A percentile compares a stretch with the other conserved stretches of the same genome.
Conservation (phyloP, 345 rosid genomes). For the sweet orange (Citrus sinensis) region DVS_A1.0 CM039164.1:5343001-5343500, state of each 20-base stretch:
- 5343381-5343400: neutral
- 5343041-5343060: neutral
- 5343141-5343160: neutral
- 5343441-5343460: constrained; percentile 61
- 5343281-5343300: neutral
- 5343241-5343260: neutral
- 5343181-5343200: neutral
- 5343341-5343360: neutral
- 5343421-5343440: constrained; percentile 70
- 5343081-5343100: neutral
- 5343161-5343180: neutral
- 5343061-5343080: neutral
- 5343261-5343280: neutral
- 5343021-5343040: neutral
- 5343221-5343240: neutral
- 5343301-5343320: neutral
- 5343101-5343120: neutral
- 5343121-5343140: neutral
- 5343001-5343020: neutral
- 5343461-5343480: constrained; percentile 72
- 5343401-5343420: constrained; percentile 46
- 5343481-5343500: constrained; percentile 65
- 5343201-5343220: neutral
- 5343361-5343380: neutral
- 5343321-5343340: neutral